Conservation (phyloP, 2,329 filamentous ascomycete genomes). For the Fusarium acutatum region DNA sequence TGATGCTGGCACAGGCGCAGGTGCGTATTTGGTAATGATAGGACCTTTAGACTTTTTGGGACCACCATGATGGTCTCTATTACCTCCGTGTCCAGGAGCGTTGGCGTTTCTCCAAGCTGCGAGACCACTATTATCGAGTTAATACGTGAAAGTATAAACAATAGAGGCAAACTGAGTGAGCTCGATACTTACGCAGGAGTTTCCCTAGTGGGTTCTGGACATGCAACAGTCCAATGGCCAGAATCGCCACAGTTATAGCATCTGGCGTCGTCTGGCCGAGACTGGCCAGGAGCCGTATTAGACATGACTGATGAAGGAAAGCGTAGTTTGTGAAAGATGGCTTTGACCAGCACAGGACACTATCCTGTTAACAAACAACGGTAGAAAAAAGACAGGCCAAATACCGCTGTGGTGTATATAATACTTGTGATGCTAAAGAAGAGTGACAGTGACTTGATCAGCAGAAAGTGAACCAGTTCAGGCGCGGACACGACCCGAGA, state of each 20-base stretch:
- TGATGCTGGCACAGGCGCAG: conserved; percentile 35
- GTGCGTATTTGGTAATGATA: conserved; percentile 49
- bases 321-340: neutral
- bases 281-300: conserved; percentile 41
- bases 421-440: conserved; percentile 8
- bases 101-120: conserved; percentile 49
- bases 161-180: neutral
- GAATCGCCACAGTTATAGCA: conserved; percentile 64
- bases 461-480: conserved; percentile 9
- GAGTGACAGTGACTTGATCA: conserved; percentile 8
- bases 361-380: neutral
- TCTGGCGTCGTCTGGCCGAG: conserved; percentile 48
- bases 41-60: conserved; percentile 47
- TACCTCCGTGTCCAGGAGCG: conserved; percentile 36
- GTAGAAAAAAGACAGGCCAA: neutral
- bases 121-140: conserved; percentile 43
- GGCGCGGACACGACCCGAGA: conserved; percentile 6
- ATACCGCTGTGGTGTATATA: conserved; percentile 4
- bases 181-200: conserved; percentile 58
- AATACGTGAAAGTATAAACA: conserved; percentile 5
- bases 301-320: conserved; percentile 38
- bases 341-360: neutral
- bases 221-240: conserved; percentile 63
- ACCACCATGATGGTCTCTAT: conserved; percentile 42
- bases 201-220: conserved; percentile 58